Evolutionary conservation across 2,329 filamentous ascomycete species (phyloP).

Genomic region (Colletotrichum tabaci): DNA sequence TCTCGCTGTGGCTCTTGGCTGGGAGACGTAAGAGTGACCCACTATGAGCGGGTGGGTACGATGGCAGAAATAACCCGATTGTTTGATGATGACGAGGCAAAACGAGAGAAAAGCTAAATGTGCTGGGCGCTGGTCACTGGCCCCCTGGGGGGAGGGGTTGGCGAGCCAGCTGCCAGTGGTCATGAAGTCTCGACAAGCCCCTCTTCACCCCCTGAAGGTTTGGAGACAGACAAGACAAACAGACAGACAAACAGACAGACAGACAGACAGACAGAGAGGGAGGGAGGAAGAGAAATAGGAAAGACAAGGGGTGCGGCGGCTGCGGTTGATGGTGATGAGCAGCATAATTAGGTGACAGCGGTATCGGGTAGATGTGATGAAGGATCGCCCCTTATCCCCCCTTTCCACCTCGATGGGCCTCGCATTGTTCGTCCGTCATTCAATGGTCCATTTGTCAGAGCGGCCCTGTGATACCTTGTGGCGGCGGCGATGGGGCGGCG

Average conservation of each 20-base stretch:
- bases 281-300: background rate
- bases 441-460: constrained; percentile 28
- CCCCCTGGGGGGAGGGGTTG: background rate
- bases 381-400: constrained; percentile 26
- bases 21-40: constrained; percentile 8
- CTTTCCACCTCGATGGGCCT: constrained; percentile 5
- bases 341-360: constrained; percentile 14
- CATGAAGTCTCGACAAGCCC: constrained; percentile 7
- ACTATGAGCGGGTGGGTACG: constrained; percentile 29
- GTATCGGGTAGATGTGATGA: constrained; percentile 13
- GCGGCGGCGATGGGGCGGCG: background rate
- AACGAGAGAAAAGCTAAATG: constrained; percentile 40
- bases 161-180: constrained; percentile 10
- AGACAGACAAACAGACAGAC: background rate
- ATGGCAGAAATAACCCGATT: constrained; percentile 43
- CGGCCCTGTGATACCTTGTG: background rate
- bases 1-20: constrained; percentile 29
- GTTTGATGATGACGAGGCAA: constrained; percentile 43
- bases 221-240: background rate
- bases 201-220: background rate
- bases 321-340: constrained; percentile 23
- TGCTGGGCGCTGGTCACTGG: background rate
- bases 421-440: constrained; percentile 25
- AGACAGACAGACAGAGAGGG: background rate
- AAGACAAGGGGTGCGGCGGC: background rate